Percentiles rank a stretch among this genome's conserved stretches.
Evolutionary conservation across 768 basidiomycete genomes (phyloP).

Genomic region (Coprinopsis sp.): DNA sequence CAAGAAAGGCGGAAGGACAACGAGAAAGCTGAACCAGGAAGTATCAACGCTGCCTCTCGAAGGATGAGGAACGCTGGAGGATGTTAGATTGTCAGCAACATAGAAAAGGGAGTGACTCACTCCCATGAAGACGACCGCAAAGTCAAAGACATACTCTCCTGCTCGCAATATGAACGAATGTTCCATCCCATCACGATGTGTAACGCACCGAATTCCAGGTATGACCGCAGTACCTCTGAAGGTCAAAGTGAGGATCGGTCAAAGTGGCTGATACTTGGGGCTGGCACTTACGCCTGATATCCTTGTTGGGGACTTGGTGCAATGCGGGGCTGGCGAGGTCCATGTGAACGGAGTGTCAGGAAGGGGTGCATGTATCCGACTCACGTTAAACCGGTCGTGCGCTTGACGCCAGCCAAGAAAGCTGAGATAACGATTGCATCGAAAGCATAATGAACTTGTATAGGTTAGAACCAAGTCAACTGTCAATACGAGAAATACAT

Average conservation of each 20-base stretch:
- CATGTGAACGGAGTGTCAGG: not conserved
- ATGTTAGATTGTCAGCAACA: not conserved
- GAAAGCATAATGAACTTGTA: slow-evolving; percentile 60
- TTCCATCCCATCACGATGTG: not conserved
- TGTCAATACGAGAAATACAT: slow-evolving; percentile 10
- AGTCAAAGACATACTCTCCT: slow-evolving; percentile 88
- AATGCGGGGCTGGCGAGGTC: slow-evolving; percentile 58
- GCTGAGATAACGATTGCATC: slow-evolving; percentile 78
- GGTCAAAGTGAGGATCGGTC: too few relatives aligned
- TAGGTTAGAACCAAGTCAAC: slow-evolving; percentile 1
- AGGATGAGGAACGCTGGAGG: slow-evolving; percentile 63
- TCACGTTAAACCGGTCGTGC: slow-evolving; percentile 83
- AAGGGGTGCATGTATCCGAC: slow-evolving; percentile 21
- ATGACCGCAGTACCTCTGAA: slow-evolving; percentile 66
- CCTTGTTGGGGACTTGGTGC: slow-evolving; percentile 79
- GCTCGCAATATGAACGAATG: slow-evolving; percentile 13
- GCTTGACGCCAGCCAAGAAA: slow-evolving; percentile 79
- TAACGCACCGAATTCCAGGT: slow-evolving; percentile 71
- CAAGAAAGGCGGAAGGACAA: not conserved
- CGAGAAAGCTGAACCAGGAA: not conserved
- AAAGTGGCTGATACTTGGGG: not conserved
- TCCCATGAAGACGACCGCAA: slow-evolving; percentile 78
- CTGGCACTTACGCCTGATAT: slow-evolving; percentile 67
- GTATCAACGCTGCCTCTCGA: slow-evolving; percentile 51
- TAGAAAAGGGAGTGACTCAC: slow-evolving; percentile 38